phyloP scores from a whole-genome alignment of 345 rosid species.

The Salix arbutifolia region DNA sequence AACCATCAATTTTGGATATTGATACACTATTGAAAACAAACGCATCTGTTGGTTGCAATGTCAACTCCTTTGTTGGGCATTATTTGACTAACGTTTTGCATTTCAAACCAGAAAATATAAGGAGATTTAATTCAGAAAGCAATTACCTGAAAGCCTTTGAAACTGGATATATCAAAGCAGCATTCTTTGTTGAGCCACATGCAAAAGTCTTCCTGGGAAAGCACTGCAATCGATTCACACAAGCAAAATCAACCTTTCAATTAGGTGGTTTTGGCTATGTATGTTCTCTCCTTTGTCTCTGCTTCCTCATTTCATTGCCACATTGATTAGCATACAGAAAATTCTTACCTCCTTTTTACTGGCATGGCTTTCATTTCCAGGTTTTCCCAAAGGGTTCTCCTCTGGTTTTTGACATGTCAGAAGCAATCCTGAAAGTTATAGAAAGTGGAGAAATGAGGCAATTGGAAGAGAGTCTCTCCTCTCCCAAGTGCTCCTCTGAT shows the following conservation, averaged over 20 bases:
- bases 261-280: constrained; percentile 34
- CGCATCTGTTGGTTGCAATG: constrained; percentile 18
- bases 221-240: constrained; percentile 24
- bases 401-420: constrained; percentile 20
- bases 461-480: not conserved
- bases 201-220: constrained; percentile 28
- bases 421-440: constrained; percentile 18
- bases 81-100: constrained; percentile 16
- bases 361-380: constrained; percentile 2
- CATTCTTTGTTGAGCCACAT: constrained; percentile 29
- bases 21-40: constrained; percentile 14
- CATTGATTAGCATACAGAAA: not conserved
- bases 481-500: constrained; percentile 18
- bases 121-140: constrained; percentile 5
- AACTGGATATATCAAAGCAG: constrained; percentile 23
- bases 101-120: constrained; percentile 16
- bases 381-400: constrained; percentile 28
- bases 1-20: constrained; percentile 3
- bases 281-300: not conserved
- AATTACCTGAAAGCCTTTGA: constrained; percentile 18
- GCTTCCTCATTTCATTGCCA: not conserved
- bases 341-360: not conserved
- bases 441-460: constrained; percentile 23
- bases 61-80: constrained; percentile 23
- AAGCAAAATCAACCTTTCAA: constrained; percentile 15